Conservation (phyloP, 169 alveolate genomes). For the Babesia bovis region DNA sequence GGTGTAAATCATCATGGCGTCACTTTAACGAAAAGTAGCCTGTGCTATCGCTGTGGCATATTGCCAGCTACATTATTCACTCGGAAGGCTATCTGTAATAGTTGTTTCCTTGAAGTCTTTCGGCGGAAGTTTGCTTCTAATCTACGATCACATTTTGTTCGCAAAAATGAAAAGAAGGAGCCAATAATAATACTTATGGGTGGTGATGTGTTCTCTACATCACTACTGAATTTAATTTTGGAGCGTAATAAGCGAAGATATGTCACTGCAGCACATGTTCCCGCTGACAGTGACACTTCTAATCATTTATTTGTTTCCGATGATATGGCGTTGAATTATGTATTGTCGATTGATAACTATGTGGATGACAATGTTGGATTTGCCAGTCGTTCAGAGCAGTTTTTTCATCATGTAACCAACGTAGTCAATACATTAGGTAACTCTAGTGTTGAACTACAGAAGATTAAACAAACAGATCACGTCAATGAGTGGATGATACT, state of each 20-base stretch:
- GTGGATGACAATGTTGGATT: neutral
- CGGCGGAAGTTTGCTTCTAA: slow-evolving; percentile 42
- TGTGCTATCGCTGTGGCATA: slow-evolving; percentile 26
- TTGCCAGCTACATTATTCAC: slow-evolving; percentile 9
- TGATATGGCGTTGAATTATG: slow-evolving; percentile 16
- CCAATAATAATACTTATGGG: neutral
- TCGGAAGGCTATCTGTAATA: slow-evolving; percentile 26
- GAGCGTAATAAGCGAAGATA: slow-evolving; percentile 49
- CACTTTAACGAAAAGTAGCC: neutral
- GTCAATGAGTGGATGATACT: neutral
- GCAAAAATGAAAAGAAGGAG: neutral
- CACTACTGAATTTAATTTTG: slow-evolving; percentile 37
- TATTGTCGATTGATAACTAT: slow-evolving; percentile 24
- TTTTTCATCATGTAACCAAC: slow-evolving; percentile 3
- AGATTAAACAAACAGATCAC: neutral
- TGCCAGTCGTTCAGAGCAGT: neutral
- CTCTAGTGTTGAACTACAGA: neutral
- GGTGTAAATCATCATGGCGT: too few relatives aligned
- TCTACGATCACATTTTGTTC: slow-evolving; percentile 38
- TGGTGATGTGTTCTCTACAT: slow-evolving; percentile 15
- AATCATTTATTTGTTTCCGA: slow-evolving; percentile 24
- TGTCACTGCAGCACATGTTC: slow-evolving; percentile 1
- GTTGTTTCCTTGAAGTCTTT: slow-evolving; percentile 42
- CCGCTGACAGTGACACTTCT: slow-evolving; percentile 10
- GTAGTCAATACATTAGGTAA: neutral